phyloP scores from a whole-genome alignment of 2,329 filamentous ascomycete genomes.

The Calycina herbarum region DNA sequence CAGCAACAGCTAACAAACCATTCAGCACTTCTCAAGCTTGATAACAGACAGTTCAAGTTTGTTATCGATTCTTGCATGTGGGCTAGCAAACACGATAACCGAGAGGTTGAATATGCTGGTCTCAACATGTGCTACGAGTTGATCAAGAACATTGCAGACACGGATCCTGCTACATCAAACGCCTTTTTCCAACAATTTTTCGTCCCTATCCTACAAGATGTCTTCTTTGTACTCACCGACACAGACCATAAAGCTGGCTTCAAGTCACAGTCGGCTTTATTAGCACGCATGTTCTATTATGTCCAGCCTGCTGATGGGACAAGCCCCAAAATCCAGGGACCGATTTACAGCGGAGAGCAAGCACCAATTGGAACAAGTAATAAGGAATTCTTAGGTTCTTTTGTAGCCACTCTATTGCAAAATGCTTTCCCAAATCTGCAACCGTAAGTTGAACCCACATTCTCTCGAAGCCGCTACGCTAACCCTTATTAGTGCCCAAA shows the following conservation, averaged over 20 bases:
- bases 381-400: slow-evolving; percentile 85
- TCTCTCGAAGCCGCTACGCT: slow-evolving; percentile 38
- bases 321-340: slow-evolving; percentile 84
- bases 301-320: slow-evolving; percentile 70
- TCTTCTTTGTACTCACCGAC: slow-evolving; percentile 97
- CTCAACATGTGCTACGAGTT: slow-evolving; percentile 98
- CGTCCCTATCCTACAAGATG: slow-evolving; percentile 90
- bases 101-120: slow-evolving; percentile 93
- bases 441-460: slow-evolving; percentile 58
- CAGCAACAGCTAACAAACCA: slow-evolving; percentile 19
- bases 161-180: slow-evolving; percentile 81
- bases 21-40: slow-evolving; percentile 79
- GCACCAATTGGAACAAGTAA: slow-evolving; percentile 82
- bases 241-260: slow-evolving; percentile 98
- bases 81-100: slow-evolving; percentile 99
- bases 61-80: slow-evolving; percentile 99
- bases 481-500: slow-evolving; percentile 65
- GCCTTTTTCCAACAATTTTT: slow-evolving; percentile 99
- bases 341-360: slow-evolving; percentile 84
- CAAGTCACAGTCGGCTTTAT: slow-evolving; percentile 92
- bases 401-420: slow-evolving; percentile 79
- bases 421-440: slow-evolving; percentile 94
- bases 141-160: slow-evolving; percentile 95
- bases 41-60: slow-evolving; percentile 97
- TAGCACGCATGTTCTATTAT: slow-evolving; percentile 96